Base-by-base conservation (phyloP, 805 yeast genomes). In the Debaryomyces castellii region DNA sequence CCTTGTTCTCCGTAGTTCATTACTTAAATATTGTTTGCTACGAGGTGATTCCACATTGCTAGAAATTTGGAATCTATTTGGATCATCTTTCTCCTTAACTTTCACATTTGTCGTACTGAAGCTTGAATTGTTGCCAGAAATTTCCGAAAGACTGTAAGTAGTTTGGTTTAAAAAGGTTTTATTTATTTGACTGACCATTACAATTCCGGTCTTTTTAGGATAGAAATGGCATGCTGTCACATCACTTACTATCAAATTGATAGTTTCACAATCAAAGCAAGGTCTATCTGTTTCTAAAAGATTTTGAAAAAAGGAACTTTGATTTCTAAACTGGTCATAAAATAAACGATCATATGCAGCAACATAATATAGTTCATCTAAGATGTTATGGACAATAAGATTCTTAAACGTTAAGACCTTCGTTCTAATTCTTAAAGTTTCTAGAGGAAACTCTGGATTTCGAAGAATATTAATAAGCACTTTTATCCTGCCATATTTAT, bases 401-500 rank as follows among this genome's bases (percentile, higher is more conserved):
- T 42, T 37, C 35, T 45, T 45, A 43, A 51, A 50, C 37, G 44
- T 40, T 2, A 46, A 37, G 11, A 39, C 43, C 14, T 41, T 35
- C 5, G 58, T 49, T 17, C 51, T 45, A 8, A 34, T 27, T 45
- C 44, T 50, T 39, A 57, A 42, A 7, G 45, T 40, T 18, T 42
- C 43, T 23, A 60, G 37, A 7, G 45, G 36, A 39, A 55, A 45
- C 2, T 39, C 41, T 1, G 54, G 55, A 44, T 59, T 54, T 18
- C 63, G 41, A 5, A 72, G 41, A 10, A 82, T 68, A 10, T 64
- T 51, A 25, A 76, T 63, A 57, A 87, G 61, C 20, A 86, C 62
- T 4, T 55, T 57, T 16, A 84, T 54, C 44, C 94, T 66, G 53
- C 82, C 85, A 1, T 63, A 65, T 57, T 82, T 85, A 47, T 69